Base-by-base conservation (phyloP, 148 eudicot genomes). In the Vaccinium darrowii region DNA sequence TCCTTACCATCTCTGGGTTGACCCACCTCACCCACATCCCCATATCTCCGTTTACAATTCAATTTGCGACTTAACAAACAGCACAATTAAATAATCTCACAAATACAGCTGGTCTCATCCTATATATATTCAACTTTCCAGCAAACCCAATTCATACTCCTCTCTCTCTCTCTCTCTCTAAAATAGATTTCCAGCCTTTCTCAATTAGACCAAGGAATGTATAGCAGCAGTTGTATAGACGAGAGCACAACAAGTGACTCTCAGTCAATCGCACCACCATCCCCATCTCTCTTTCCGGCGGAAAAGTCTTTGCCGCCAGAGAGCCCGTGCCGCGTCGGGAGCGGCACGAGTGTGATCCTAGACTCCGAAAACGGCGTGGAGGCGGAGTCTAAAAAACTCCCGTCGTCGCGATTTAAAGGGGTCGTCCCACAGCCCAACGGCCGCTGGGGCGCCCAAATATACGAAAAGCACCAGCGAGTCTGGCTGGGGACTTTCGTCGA, bases 381-480 rank as follows among this genome's bases (percentile, higher is more conserved):
- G 75, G 93, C 96, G 2, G 98, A 96, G 87, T 96, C 99, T 0
- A 8, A 87, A 43, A 95, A 96, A 82, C 92, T 94, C 1, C 98
- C 98, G 0, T 94, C 99, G 0, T 93, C 99, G 0, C 87, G 92
- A 7, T 96, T 91, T 91, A 96, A 94, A 30, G 99, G 99, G 0
- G 98, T 94, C 11, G 98, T 96, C 72, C 99, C 99, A 0, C 99
- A 96, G 87, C 98, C 97, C 0, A 96, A 94, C 88, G 99, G 99
- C 6, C 86, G 97, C 0, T 96, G 98, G 98, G 99, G 99, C 0
- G 98, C 99, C 16, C 99, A 96, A 72, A 96, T 96, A 82, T 96
- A 96, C 88, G 97, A 94, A 88, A 96, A 96, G 81, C 99, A 96
- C 89, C 97, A 94, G 81, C 90, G 98, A 7, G 97, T 94, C 3